A percentile compares a stretch with the other conserved stretches of the same genome.
These are phyloP conservation scores for Candida incommunis DNA, from an alignment of 805 yeast genomes.

Conservation along the genomic window DNA sequence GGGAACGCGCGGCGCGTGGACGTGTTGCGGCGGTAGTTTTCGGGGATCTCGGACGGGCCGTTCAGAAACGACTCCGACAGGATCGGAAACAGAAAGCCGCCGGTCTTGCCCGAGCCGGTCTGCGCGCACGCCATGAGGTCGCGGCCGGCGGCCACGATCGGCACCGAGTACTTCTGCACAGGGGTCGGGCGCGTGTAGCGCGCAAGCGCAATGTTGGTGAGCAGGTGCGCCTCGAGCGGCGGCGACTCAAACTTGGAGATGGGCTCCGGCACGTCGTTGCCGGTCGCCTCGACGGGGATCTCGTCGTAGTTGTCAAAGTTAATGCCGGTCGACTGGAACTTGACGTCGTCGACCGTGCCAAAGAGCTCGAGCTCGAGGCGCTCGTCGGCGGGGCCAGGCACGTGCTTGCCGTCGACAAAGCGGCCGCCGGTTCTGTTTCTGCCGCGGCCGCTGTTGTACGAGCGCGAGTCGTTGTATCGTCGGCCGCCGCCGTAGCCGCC, in stretches of 20 bases:
- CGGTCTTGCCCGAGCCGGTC: slow-evolving; percentile 99
- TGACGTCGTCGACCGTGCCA: slow-evolving; percentile 60
- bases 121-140: slow-evolving; percentile 97
- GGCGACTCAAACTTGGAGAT: slow-evolving; percentile 78
- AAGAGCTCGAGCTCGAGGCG: slow-evolving; percentile 66
- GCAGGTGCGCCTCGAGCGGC: slow-evolving; percentile 74
- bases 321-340: slow-evolving; percentile 87
- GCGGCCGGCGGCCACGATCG: slow-evolving; percentile 77
- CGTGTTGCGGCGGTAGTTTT: slow-evolving; percentile 20
- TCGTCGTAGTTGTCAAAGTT: slow-evolving; percentile 98
- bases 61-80: slow-evolving; percentile 75
- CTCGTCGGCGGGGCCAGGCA: slow-evolving; percentile 63
- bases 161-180: slow-evolving; percentile 86
- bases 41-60: slow-evolving; percentile 66
- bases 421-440: slow-evolving; percentile 50
- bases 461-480: slow-evolving; percentile 17
- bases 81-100: slow-evolving; percentile 98
- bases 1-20: slow-evolving; percentile 69
- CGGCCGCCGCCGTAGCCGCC: slow-evolving; percentile 20
- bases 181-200: slow-evolving; percentile 95
- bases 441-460: slow-evolving; percentile 14
- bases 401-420: slow-evolving; percentile 78
- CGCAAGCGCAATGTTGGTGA: slow-evolving; percentile 76
- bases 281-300: slow-evolving; percentile 96
- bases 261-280: slow-evolving; percentile 90